Evolutionary conservation across 768 basidiomycete species (phyloP).

Genomic region (Nidularia sp.): DNA sequence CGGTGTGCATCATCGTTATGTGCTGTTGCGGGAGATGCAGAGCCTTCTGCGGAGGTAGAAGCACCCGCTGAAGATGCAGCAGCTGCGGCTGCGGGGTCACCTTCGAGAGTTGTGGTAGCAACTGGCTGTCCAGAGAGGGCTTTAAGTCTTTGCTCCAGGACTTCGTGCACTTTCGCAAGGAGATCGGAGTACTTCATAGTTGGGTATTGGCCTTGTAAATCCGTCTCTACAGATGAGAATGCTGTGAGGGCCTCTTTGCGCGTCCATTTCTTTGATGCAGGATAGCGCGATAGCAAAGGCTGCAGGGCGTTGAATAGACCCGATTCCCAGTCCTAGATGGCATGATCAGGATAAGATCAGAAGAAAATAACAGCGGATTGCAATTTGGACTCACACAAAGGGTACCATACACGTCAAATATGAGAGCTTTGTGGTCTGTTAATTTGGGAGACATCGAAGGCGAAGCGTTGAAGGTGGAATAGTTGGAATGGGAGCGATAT

Average conservation of each 20-base stretch:
- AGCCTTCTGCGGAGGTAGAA: slow-evolving; percentile 9
- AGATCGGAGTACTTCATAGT: slow-evolving; percentile 58
- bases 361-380: neutral
- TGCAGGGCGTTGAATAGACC: slow-evolving; percentile 54
- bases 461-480: too few species aligned
- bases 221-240: slow-evolving; percentile 48
- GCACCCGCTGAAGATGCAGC: slow-evolving; percentile 8
- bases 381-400: slow-evolving; percentile 39
- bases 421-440: slow-evolving; percentile 46
- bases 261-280: slow-evolving; percentile 36
- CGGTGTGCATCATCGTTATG: slow-evolving; percentile 24
- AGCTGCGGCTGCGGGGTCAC: slow-evolving; percentile 2
- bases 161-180: slow-evolving; percentile 44
- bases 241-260: slow-evolving; percentile 48
- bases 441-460: slow-evolving; percentile 17
- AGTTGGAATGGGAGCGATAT: too few species aligned
- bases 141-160: slow-evolving; percentile 29
- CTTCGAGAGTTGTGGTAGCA: slow-evolving; percentile 12
- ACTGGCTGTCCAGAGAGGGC: slow-evolving; percentile 18
- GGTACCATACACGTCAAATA: slow-evolving; percentile 80
- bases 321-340: slow-evolving; percentile 65
- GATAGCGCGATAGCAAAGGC: slow-evolving; percentile 44
- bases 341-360: neutral
- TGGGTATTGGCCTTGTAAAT: slow-evolving; percentile 56
- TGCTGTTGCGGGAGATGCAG: slow-evolving; percentile 1